phyloP scores from a whole-genome alignment of 2,329 filamentous ascomycete species.

The Exophiala sideris region DNA sequence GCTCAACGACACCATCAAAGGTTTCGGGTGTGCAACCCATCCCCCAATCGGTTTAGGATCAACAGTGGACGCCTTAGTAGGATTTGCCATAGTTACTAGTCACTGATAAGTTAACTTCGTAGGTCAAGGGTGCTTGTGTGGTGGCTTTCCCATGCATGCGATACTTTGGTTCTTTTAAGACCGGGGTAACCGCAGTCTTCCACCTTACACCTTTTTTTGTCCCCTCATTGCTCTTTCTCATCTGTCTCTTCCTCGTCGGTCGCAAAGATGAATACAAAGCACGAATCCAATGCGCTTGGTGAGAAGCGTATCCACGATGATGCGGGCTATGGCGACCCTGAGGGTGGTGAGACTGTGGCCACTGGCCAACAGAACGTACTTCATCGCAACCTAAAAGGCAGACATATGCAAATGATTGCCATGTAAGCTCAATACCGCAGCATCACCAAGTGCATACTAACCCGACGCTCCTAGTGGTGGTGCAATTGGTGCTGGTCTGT shows the following conservation, averaged over 20 bases:
- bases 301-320: slow-evolving; percentile 16
- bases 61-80: background rate
- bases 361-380: slow-evolving; percentile 20
- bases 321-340: slow-evolving; percentile 10
- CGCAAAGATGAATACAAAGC: slow-evolving; percentile 21
- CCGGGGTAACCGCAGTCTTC: slow-evolving; percentile 11
- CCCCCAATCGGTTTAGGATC: background rate
- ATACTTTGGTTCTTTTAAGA: slow-evolving; percentile 20
- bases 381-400: slow-evolving; percentile 22
- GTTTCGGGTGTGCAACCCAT: background rate
- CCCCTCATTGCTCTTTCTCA: slow-evolving; percentile 3
- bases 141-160: slow-evolving; percentile 7
- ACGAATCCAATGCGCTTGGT: slow-evolving; percentile 13
- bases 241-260: slow-evolving; percentile 7
- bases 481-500: slow-evolving; percentile 41
- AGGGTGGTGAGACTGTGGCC: slow-evolving; percentile 16
- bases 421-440: slow-evolving; percentile 40
- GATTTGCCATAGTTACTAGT: background rate
- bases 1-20: background rate
- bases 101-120: background rate
- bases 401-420: slow-evolving; percentile 28
- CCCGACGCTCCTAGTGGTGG: slow-evolving; percentile 18
- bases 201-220: slow-evolving; percentile 3
- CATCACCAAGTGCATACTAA: slow-evolving; percentile 10
- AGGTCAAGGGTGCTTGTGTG: slow-evolving; percentile 9